These are phyloP conservation scores for Phytopythium kandeliae DNA, from an alignment of 352 stramenopile genomes.

Conservation along the genomic window DNA sequence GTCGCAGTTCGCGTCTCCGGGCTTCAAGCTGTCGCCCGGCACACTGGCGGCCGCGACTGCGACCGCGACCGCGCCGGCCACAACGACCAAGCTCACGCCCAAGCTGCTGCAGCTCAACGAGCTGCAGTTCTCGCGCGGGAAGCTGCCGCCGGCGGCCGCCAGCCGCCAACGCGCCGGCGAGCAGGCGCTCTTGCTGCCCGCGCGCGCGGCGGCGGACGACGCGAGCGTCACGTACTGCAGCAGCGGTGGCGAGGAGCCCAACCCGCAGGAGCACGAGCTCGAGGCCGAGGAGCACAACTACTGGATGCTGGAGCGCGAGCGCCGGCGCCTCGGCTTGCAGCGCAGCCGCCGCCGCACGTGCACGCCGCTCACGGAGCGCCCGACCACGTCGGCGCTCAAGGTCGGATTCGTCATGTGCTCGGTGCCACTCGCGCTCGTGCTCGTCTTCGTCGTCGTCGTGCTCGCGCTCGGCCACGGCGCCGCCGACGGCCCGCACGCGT, in stretches of 20 bases:
- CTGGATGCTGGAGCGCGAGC: constrained; percentile 70
- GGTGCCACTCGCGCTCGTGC: constrained; percentile 49
- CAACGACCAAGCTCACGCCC: constrained; percentile 15
- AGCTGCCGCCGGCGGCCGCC: constrained; percentile 1
- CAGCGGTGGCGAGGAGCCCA: constrained; percentile 18
- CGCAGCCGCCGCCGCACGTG: constrained; percentile 29
- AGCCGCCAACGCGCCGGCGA: constrained; percentile 9
- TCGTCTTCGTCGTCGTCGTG: constrained; percentile 54
- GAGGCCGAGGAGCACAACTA: constrained; percentile 48
- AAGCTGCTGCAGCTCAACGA: constrained; percentile 23
- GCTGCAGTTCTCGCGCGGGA: constrained; percentile 12
- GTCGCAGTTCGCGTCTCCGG: constrained; percentile 51
- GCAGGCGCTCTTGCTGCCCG: constrained; percentile 23
- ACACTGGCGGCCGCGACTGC: constrained; percentile 5
- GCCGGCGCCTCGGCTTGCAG: constrained; percentile 27
- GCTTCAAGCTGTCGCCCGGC: constrained; percentile 5
- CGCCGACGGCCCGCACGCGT: constrained; percentile 7
- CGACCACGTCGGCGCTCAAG: constrained; percentile 43
- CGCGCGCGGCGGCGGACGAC: constrained; percentile 14
- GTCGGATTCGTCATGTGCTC: constrained; percentile 66
- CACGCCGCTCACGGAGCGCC: constrained; percentile 27
- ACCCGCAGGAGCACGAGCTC: constrained; percentile 25
- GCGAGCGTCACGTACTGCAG: constrained; percentile 1
- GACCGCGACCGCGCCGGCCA: constrained; percentile 15
- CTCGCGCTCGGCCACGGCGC: constrained; percentile 30